Base-by-base conservation (phyloP, 164 flowering plant genomes). In the Platanus orientalis region DNA sequence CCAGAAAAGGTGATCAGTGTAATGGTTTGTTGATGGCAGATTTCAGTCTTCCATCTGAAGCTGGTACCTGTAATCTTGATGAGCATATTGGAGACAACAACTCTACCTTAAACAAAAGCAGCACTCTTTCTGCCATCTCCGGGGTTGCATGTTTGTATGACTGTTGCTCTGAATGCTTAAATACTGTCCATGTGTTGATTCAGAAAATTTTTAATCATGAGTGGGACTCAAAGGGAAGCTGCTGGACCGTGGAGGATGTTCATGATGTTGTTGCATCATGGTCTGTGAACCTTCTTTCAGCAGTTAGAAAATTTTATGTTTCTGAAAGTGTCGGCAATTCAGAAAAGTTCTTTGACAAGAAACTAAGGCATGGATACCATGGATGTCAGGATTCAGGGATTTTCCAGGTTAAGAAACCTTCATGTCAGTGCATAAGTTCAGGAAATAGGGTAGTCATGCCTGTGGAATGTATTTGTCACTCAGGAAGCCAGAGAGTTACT, bases 211-310 rank as follows among this genome's bases (percentile, higher is more conserved):
- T 94, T 24, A 27, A 56, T 29, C 61, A 51, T 59, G 74, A 83
- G 68, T 76, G 71, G 82, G 71, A 69, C 64, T 63, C 49, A 42
- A 71, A 70, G 59, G 74, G 73, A 54, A 68, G 58, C 65, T 21
- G 66, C 55, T 75, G 76, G 75, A 83, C 83, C 0, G 73, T 82
- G 24, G 97, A 86, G 52, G 92, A 83, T 77, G 77, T 81, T 69
- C 89, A 94, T 68, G 89, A 89, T 66, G 66, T 77, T 59, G 88
- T 94, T 49, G 65, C 84, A 66, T 77, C 93, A 45, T 75, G 84
- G 57, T 86, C 96, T 30, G 74, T 71, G 30, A 83, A 80, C 65
- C 85, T 91, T 70, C 67, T 79, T 52, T 73, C 88, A 62, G 71
- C 75, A 21, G 61, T 85, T n/a, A 72, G 80, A 44, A 76, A 77